Evolutionary conservation across 768 basidiomycete species (phyloP).

Genomic region (Rickenella mellea): DNA sequence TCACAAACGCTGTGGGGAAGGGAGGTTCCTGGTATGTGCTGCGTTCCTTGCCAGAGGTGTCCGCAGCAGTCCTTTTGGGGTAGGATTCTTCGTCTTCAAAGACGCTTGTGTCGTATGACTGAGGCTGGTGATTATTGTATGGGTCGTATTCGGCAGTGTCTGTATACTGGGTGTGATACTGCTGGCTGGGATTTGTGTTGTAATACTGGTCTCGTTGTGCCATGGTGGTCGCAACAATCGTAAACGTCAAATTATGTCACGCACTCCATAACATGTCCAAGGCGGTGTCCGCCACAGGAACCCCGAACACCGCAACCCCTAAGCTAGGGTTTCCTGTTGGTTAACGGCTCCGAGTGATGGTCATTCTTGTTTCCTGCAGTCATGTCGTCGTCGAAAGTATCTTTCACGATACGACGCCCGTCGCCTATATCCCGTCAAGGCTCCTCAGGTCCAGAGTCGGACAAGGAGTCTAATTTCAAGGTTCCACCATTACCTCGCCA

Average conservation of each 20-base stretch:
- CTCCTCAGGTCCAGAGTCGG: constrained; percentile 59
- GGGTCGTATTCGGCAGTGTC: constrained; percentile 33
- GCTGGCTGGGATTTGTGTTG: constrained; percentile 5
- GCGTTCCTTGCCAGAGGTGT: background rate
- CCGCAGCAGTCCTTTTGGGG: background rate
- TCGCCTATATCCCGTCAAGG: constrained; percentile 53
- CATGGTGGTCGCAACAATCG: constrained; percentile 32
- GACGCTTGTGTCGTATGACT: constrained; percentile 44
- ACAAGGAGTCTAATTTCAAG: constrained; percentile 41
- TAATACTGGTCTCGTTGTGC: constrained; percentile 49
- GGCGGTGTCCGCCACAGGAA: no score
- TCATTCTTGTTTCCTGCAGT: background rate
- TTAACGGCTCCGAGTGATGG: no score
- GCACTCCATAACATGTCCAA: no score
- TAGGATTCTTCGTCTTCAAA: constrained; percentile 7
- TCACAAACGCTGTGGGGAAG: background rate
- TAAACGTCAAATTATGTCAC: no score
- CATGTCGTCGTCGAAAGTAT: constrained; percentile 36
- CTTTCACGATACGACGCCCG: constrained; percentile 80
- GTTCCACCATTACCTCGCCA: constrained; percentile 53
- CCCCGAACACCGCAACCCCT: no score
- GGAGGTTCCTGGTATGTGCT: background rate
- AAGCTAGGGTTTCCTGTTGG: no score
- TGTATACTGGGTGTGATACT: constrained; percentile 19
- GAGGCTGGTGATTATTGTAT: constrained; percentile 33